Evolutionary conservation across 1,284 basidiomycete genomes (phyloP), one percentile per base, ranked within the genome.

Genomic region (Pholiota adiposa): DNA sequence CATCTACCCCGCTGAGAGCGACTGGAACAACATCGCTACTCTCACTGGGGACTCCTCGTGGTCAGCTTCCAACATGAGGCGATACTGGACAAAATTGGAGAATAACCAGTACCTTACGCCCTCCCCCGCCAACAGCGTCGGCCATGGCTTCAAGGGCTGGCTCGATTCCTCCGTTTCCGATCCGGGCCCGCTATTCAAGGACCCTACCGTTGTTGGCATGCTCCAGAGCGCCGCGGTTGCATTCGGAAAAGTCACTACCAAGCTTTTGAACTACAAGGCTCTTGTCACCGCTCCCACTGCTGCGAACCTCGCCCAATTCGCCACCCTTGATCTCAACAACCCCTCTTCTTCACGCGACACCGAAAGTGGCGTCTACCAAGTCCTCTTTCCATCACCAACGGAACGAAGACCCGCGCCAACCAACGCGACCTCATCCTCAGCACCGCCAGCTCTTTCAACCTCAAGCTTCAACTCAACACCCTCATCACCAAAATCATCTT

Each of bases 61-160:
- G 59, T 21, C 34, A 11, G 50, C 59, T 4, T 14, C 50, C 31
- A 61, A 56, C 34, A 61, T 61, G 59, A 50, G 59, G 12, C 33
- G 52, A 8, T 61, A 57, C 33, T 61, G 59, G 59, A 25, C 25
- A n/a, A 56, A 43, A 19, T 21, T 61, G 19, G 59, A 61, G 38
- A 61, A 56, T 12, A 56, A 56, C 50, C 54, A 57, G n/a, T 61
- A 61, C 33, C 23, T 61, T 3, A 40, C 44, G 14, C 49, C 51
- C 7, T 55, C 54, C 4, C 56, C 55, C 7, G 33, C 55, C 9
- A 38, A 19, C 8, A 43, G 38, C 6, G 36, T 21, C 2, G 58
- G 54, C 19, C 55, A 61, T 25, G 59, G 59, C 23, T 61, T 61
- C 23, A 25, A 16, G 5, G 59, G 59, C 6, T 61, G 59, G 59